Conservation (phyloP, 225 moss, liverwort and hornwort species). For the Rhytidiadelphus loreus region DNA sequence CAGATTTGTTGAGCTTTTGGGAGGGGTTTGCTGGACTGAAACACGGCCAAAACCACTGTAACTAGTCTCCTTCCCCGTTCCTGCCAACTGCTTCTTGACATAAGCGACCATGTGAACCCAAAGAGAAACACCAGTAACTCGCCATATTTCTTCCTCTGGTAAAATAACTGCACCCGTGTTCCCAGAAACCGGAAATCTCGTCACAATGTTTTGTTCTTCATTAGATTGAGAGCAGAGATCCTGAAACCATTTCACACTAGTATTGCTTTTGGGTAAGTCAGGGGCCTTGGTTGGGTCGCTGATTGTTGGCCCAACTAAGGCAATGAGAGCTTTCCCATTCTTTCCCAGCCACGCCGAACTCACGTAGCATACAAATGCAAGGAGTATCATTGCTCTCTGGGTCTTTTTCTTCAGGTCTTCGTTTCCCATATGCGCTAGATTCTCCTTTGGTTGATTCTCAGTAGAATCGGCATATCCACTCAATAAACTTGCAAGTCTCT, state of each 20-base stretch:
- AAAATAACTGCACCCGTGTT: constrained; percentile 21
- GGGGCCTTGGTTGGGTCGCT: constrained; percentile 58
- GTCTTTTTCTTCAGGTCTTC: constrained; percentile 26
- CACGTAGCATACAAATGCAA: constrained; percentile 73
- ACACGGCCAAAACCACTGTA: constrained; percentile 82
- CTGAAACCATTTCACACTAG: constrained; percentile 63
- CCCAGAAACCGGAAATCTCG: background rate
- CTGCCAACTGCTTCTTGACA: constrained; percentile 79
- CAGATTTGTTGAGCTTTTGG: constrained; percentile 22
- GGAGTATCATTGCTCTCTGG: constrained; percentile 47
- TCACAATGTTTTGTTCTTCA: background rate
- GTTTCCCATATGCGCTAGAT: constrained; percentile 16
- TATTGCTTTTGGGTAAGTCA: constrained; percentile 36
- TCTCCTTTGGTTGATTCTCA: constrained; percentile 5
- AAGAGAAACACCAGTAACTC: constrained; percentile 66
- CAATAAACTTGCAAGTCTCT: constrained; percentile 49
- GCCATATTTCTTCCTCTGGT: constrained; percentile 76
- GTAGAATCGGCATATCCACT: constrained; percentile 12
- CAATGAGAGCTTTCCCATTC: constrained; percentile 60
- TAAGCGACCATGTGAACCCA: constrained; percentile 89
- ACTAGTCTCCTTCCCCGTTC: constrained; percentile 56
- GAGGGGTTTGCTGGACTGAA: constrained; percentile 49
- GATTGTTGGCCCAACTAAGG: constrained; percentile 73
- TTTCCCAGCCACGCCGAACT: constrained; percentile 91
- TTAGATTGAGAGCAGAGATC: constrained; percentile 21